Base-by-base conservation (phyloP, 2,329 filamentous ascomycete genomes). In the Blastomyces gilchristii region DNA sequence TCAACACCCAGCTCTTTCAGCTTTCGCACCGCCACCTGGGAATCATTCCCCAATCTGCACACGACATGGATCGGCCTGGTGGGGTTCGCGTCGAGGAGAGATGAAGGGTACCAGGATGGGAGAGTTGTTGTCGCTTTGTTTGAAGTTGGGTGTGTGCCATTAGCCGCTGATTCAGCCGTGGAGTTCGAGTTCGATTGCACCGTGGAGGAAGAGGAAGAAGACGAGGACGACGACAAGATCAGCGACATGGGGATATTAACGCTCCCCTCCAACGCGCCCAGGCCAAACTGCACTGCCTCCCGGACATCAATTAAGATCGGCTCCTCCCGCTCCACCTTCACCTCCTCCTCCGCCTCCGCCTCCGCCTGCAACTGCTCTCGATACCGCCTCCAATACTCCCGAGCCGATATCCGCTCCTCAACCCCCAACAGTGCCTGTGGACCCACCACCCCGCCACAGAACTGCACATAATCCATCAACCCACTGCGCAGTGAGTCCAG, bases 251-350 rank as follows among this genome's bases (percentile, higher is more conserved):
- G 79, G 25, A 80, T 71, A 60, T 80, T 97, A 60, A 95, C 76
- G 34, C 90, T 90, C 0, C 88, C 88, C 0, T 85, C 79, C 8
- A 99, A 80, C 65, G 82, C 86, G 66, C 88, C 91, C 54, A 97
- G 86, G 18, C 88, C 87, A 67, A 90, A 97, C 65, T 96, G 90
- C 37, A 91, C 89, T 69, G 85, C 85, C 68, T 96, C 91, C 1
- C 94, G 82, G 0, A 96, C 91, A 67, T 97, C 94, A 2, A 97
- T 74, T 1, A 97, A 76, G 0, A 90, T 71, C 61, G 87, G 85
- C 1, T 47, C 47, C 45, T 71, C 68, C 63, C 63, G 65, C 47
- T 49, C 62, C 3, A 65, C n/a, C n/a, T 22, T 22, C n/a, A 22
- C n/a, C n/a, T 22, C n/a, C n/a, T 22, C 65, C 47, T 49, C 62